Conservation (phyloP, 106 monocot genomes). For the Alisma plantagoaquatica region DNA sequence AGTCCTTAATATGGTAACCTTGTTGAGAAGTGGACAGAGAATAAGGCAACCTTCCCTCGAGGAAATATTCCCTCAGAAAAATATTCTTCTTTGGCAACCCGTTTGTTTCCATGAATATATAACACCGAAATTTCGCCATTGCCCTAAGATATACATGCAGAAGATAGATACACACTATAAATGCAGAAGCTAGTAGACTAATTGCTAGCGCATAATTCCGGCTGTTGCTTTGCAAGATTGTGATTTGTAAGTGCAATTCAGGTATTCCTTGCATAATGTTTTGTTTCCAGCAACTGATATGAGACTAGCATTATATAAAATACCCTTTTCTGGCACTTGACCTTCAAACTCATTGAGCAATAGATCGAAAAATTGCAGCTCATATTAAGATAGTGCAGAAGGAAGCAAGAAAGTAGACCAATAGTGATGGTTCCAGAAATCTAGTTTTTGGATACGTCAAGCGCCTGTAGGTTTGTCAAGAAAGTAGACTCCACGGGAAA, state of each 20-base stretch:
- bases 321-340: neutral
- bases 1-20: too few relatives aligned
- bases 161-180: neutral
- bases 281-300: constrained; percentile 8
- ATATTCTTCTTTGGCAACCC: too few relatives aligned
- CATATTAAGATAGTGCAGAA: neutral
- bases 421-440: neutral
- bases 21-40: too few relatives aligned
- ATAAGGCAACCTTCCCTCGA: too few relatives aligned
- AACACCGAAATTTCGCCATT: too few relatives aligned
- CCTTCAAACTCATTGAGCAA: constrained; percentile 5
- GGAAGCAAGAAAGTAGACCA: neutral
- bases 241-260: neutral
- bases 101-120: too few relatives aligned
- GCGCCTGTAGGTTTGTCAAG: neutral
- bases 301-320: neutral
- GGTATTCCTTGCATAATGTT: neutral
- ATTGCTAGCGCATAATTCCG: neutral
- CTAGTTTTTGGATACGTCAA: constrained; percentile 7
- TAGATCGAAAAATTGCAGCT: neutral
- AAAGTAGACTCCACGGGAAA: constrained; percentile 9
- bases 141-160: too few relatives aligned
- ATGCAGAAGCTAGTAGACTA: neutral
- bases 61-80: too few relatives aligned
- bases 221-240: neutral